Base-by-base conservation (phyloP, 2,329 filamentous ascomycete genomes). In the Zasmidium citrigriseum region DNA sequence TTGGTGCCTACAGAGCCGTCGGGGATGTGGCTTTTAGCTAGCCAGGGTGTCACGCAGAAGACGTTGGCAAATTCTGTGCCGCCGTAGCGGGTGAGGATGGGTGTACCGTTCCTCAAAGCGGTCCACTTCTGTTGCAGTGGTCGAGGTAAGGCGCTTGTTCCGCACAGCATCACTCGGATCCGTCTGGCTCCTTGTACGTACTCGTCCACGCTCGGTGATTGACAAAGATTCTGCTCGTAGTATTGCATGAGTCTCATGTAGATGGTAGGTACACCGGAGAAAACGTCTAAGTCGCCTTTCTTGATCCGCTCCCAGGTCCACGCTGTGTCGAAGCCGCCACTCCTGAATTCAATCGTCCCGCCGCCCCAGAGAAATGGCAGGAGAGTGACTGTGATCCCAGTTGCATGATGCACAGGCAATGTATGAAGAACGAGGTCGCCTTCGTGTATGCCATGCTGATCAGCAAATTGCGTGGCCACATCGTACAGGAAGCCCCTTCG, bases 201-300 rank as follows among this genome's bases (percentile, higher is more conserved):
- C 44, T 72, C 68, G 4, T 68, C 64, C 24, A 64, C 58, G 4
- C 74, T 58, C 1, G 72, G 59, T 9, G 69, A 56, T 29, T 72
- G 70, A 2, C 63, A 55, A n/a, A 79, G 59, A 1, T 48, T 65
- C 18, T 70, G 71, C 63, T 77, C 73, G 53, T 74, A 78, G 53
- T 80, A 77, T 55, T 80, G 75, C 57, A 78, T 75, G 49, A 82
- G 68, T 0, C 78, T 74, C 47, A 79, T 77, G 67, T 81, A 82
- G 27, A 82, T 80, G 1, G 80, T 82, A 2, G 80, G 80, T 1
- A 82, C 80, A 14, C 78, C 80, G 63, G 78, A 77, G 71, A 82
- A 82, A 71, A 82, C 76, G 0, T 76, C 41, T 75, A 48, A 72
- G 68, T 60, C 75, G 68, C 76, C 54, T 62, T 67, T 23, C 68